Conservation (phyloP, 495 filamentous ascomycete species). For the Hyaloscypha hepaticicola region DNA sequence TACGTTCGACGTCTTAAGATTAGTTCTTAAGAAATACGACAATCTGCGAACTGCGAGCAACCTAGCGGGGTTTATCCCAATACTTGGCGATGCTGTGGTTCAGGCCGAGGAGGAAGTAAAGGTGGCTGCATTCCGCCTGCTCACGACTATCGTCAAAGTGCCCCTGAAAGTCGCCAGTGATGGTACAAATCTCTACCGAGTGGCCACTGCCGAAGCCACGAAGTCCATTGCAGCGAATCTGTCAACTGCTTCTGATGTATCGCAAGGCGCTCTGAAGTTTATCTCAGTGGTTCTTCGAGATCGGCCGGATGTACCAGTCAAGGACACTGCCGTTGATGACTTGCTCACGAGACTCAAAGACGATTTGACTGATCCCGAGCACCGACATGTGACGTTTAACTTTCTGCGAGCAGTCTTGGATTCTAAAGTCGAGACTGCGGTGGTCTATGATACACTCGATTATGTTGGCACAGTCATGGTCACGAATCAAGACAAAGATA, state of each 20-base stretch:
- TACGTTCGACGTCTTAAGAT: conserved; percentile 79
- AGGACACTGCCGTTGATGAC: conserved; percentile 79
- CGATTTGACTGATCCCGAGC: conserved; percentile 90
- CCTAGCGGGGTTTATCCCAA: conserved; percentile 78
- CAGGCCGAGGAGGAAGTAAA: conserved; percentile 86
- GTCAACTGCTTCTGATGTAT: conserved; percentile 74
- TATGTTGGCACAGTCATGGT: conserved; percentile 91
- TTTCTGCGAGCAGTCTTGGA: conserved; percentile 85
- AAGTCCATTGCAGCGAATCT: conserved; percentile 62
- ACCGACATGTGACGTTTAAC: conserved; percentile 88
- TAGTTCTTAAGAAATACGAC: conserved; percentile 76
- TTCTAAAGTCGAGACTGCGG: conserved; percentile 78
- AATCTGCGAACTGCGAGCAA: conserved; percentile 75
- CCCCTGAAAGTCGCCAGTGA: conserved; percentile 69
- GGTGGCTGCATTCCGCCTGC: conserved; percentile 73
- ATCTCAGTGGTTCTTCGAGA: conserved; percentile 83
- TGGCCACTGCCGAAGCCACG: conserved; percentile 76
- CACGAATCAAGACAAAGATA: conserved; percentile 83
- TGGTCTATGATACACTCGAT: conserved; percentile 89
- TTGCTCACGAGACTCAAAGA: conserved; percentile 78
- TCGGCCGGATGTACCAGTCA: conserved; percentile 66
- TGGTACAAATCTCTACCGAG: conserved; percentile 72
- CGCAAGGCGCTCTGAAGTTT: conserved; percentile 84
- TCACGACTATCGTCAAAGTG: conserved; percentile 84
- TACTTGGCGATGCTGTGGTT: conserved; percentile 82